phyloP scores from a whole-genome alignment of 225 moss, liverwort and hornwort species.

The Rhytidiadelphus loreus region DNA sequence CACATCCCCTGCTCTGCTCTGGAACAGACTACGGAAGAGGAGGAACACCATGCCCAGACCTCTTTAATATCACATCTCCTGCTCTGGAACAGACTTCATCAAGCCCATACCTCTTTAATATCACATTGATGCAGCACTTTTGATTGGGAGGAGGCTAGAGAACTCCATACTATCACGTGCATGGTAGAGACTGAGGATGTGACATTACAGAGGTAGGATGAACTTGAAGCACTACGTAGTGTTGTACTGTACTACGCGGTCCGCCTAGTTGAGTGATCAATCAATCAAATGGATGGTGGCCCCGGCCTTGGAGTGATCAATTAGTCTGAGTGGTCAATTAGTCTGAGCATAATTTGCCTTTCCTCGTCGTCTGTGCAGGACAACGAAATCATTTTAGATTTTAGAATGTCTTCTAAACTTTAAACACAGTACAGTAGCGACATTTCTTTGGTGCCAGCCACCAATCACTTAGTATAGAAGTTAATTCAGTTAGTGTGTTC shows the following conservation, averaged over 20 bases:
- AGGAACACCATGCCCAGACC: background rate
- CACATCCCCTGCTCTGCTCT: background rate
- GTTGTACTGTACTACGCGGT: background rate
- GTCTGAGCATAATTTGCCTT: background rate
- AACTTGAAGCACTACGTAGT: background rate
- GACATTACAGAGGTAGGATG: background rate
- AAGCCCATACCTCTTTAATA: background rate
- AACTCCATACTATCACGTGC: background rate
- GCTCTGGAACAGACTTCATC: background rate
- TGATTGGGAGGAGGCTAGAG: background rate
- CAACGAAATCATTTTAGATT: background rate
- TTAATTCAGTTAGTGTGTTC: background rate
- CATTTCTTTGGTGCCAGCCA: background rate
- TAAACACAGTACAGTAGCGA: no score
- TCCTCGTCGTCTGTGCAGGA: accelerated
- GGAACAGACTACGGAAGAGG: no score
- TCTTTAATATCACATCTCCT: background rate
- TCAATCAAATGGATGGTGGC: background rate
- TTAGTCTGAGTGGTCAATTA: background rate
- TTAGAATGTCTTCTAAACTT: background rate
- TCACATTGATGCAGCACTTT: background rate
- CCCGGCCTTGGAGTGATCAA: background rate
- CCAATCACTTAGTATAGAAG: no score
- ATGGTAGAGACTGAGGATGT: background rate
- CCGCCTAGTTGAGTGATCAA: background rate